Percentiles rank a stretch among this genome's conserved stretches.
phyloP scores from a whole-genome alignment of 352 stramenopile species.

The Phytophthora sansomeana region DNA sequence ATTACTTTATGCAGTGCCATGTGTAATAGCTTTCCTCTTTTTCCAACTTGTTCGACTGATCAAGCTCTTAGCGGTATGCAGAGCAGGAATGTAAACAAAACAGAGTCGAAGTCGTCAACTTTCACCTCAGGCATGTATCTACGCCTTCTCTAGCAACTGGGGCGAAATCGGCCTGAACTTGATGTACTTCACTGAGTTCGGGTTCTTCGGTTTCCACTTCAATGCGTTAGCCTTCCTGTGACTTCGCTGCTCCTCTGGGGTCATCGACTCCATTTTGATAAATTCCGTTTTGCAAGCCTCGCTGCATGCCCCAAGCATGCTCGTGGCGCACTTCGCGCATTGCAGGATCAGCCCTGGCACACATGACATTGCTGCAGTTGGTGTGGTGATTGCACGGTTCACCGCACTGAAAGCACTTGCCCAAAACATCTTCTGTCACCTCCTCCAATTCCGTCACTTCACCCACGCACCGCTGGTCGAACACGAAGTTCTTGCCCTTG shows the following conservation, averaged over 20 bases:
- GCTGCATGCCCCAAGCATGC: conserved; percentile 56
- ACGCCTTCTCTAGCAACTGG: conserved; percentile 21
- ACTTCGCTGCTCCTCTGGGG: conserved; percentile 48
- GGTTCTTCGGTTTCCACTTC: conserved; percentile 64
- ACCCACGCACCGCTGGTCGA: conserved; percentile 75
- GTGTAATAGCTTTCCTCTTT: neutral
- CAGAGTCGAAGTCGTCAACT: too few species aligned
- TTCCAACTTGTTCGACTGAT: too few species aligned
- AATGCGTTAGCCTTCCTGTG: conserved; percentile 68
- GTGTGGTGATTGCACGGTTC: conserved; percentile 56
- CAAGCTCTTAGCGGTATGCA: too few species aligned
- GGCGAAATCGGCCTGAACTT: conserved; percentile 56
- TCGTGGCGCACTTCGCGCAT: conserved; percentile 49
- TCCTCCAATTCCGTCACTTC: conserved; percentile 43
- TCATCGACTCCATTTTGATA: conserved; percentile 63
- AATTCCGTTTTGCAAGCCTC: conserved; percentile 60
- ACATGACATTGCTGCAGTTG: conserved; percentile 70
- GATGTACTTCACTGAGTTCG: conserved; percentile 66
- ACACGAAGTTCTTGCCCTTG: conserved; percentile 80
- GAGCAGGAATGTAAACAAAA: too few species aligned
- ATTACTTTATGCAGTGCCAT: conserved; percentile 1
- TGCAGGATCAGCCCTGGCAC: conserved; percentile 71
- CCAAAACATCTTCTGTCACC: conserved; percentile 71
- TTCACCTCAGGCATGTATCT: neutral
- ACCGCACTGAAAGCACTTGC: conserved; percentile 68